A percentile compares a stretch with the other conserved stretches of the same genome.
Evolutionary conservation across 495 filamentous ascomycete species (phyloP).

Genomic region (Aspergillus coremiiformis): DNA sequence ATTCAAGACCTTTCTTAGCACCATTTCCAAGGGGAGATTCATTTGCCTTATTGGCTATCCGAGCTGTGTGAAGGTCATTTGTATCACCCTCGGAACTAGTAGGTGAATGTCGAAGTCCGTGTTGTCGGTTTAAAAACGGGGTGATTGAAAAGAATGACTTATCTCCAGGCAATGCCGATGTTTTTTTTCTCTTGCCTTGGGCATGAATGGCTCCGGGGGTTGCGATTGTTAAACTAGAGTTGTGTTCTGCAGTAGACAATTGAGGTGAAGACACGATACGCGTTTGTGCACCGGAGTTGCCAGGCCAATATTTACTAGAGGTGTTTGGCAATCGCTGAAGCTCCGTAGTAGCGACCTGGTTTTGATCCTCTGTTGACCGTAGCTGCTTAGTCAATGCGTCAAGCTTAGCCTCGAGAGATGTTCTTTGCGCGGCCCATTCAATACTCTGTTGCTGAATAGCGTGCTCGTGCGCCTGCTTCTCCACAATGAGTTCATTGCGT

Average conservation of each 20-base stretch:
- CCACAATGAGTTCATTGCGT: constrained; percentile 37
- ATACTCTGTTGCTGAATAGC: constrained; percentile 23
- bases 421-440: constrained; percentile 48
- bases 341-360: constrained; percentile 50
- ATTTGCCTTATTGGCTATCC: neutral
- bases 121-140: constrained; percentile 77
- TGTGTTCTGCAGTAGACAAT: constrained; percentile 39
- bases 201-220: constrained; percentile 57
- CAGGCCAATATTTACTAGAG: constrained; percentile 16
- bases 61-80: constrained; percentile 16
- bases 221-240: constrained; percentile 50
- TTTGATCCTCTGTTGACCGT: constrained; percentile 56
- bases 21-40: neutral
- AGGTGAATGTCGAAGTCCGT: constrained; percentile 41
- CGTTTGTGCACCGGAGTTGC: constrained; percentile 5
- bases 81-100: constrained; percentile 27
- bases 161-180: constrained; percentile 58
- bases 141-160: constrained; percentile 92
- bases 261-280: constrained; percentile 33
- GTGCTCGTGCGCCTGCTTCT: constrained; percentile 26
- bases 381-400: constrained; percentile 61
- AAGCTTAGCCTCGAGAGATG: constrained; percentile 57
- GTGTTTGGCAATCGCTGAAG: constrained; percentile 35
- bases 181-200: constrained; percentile 45
- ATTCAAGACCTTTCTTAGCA: neutral